phyloP scores from a whole-genome alignment of 2,329 filamentous ascomycete genomes.

The Xenoacremonium recifei region DNA sequence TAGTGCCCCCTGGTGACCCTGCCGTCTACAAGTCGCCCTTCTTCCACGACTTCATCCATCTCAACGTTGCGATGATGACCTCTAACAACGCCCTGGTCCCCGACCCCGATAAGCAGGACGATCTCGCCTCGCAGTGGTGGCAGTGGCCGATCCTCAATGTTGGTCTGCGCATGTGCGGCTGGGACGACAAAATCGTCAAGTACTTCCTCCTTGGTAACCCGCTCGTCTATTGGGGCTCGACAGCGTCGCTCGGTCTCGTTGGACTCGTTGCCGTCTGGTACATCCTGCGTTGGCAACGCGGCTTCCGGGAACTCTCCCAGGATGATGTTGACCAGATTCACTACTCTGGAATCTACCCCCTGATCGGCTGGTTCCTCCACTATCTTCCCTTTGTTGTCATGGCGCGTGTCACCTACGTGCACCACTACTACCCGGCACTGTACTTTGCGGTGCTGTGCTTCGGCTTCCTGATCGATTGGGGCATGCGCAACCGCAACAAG shows the following conservation, averaged over 20 bases:
- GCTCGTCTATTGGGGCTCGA: slow-evolving; percentile 92
- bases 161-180: slow-evolving; percentile 96
- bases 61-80: slow-evolving; percentile 99
- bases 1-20: slow-evolving; percentile 85
- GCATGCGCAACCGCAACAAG: slow-evolving; percentile 65
- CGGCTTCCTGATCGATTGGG: slow-evolving; percentile 87
- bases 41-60: slow-evolving; percentile 93
- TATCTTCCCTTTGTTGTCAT: slow-evolving; percentile 95
- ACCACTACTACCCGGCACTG: slow-evolving; percentile 97
- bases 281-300: slow-evolving; percentile 90
- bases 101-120: slow-evolving; percentile 98
- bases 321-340: slow-evolving; percentile 90
- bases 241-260: slow-evolving; percentile 72
- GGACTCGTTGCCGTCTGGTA: slow-evolving; percentile 78
- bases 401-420: slow-evolving; percentile 98
- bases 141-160: slow-evolving; percentile 97
- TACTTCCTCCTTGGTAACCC: slow-evolving; percentile 99
- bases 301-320: slow-evolving; percentile 78
- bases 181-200: slow-evolving; percentile 93
- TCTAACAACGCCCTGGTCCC: slow-evolving; percentile 98
- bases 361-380: slow-evolving; percentile 93
- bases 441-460: slow-evolving; percentile 93
- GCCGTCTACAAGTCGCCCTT: slow-evolving; percentile 96
- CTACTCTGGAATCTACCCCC: slow-evolving; percentile 87
- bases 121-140: slow-evolving; percentile 95